Percentiles rank a stretch among this genome's conserved stretches.
Conservation (phyloP, 2,329 filamentous ascomycete genomes). For the Colletotrichum camelliae region DNA sequence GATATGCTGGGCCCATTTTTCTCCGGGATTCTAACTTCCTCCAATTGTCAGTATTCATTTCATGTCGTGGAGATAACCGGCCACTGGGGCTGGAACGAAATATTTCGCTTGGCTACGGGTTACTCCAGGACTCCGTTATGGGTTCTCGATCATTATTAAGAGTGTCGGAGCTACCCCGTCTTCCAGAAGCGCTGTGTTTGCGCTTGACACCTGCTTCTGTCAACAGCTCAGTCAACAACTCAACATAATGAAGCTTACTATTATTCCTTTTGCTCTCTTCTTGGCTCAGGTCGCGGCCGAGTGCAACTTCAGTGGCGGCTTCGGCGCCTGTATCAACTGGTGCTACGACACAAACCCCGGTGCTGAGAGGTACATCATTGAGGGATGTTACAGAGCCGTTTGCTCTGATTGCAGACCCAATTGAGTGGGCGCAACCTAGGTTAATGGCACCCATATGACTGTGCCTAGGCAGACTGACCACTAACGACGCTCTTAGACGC, state of each 20-base stretch:
- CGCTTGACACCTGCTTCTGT: rapidly evolving
- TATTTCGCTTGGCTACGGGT: background rate
- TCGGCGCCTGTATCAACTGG: background rate
- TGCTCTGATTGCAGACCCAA: background rate
- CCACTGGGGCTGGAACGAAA: background rate
- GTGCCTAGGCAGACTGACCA: background rate
- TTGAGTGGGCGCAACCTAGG: background rate
- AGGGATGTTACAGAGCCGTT: background rate
- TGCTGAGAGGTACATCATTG: background rate
- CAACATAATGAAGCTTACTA: background rate
- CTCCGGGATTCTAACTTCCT: background rate
- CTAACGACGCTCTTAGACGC: background rate
- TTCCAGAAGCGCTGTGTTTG: rapidly evolving
- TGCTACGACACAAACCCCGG: background rate
- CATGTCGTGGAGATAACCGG: background rate
- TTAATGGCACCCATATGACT: rapidly evolving
- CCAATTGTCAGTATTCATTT: rapidly evolving
- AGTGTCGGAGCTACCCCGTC: background rate
- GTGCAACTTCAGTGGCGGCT: background rate
- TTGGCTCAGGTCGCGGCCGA: background rate
- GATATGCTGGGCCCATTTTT: rapidly evolving
- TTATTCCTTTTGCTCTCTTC: background rate
- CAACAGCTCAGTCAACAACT: background rate
- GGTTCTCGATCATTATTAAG: rapidly evolving
- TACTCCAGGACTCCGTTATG: background rate